Conservation (phyloP, 1,284 basidiomycete genomes). For the Exobasidium cylindrosporum region DNA sequence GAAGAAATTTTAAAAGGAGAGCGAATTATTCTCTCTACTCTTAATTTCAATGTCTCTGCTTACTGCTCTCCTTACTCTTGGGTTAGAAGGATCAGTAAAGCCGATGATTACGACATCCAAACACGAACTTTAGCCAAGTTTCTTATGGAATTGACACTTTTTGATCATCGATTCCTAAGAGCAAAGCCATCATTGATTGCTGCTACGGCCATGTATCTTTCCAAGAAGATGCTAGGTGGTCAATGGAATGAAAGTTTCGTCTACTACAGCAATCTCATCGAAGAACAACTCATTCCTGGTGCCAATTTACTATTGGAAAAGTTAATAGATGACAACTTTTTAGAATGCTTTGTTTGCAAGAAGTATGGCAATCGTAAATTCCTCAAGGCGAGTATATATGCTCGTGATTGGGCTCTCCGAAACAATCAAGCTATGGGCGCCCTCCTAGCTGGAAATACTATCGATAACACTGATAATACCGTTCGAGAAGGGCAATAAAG, state of each 20-base stretch:
- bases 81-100: slow-evolving; percentile 95
- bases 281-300: slow-evolving; percentile 80
- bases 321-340: slow-evolving; percentile 75
- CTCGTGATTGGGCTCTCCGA: slow-evolving; percentile 58
- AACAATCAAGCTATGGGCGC: slow-evolving; percentile 26
- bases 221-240: slow-evolving; percentile 54
- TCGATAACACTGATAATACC: too few species aligned
- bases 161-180: slow-evolving; percentile 88
- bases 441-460: background rate
- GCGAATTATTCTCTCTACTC: slow-evolving; percentile 75
- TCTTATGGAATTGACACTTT: slow-evolving; percentile 89
- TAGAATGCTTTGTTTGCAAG: slow-evolving; percentile 82
- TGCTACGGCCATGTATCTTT: slow-evolving; percentile 85
- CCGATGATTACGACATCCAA: slow-evolving; percentile 95
- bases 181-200: slow-evolving; percentile 91
- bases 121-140: slow-evolving; percentile 91
- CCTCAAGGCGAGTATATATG: slow-evolving; percentile 68
- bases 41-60: slow-evolving; percentile 91
- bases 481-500: too few species aligned
- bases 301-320: slow-evolving; percentile 81
- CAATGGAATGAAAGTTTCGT: slow-evolving; percentile 74
- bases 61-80: slow-evolving; percentile 99
- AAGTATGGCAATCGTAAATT: slow-evolving; percentile 96
- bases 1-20: slow-evolving; percentile 93
- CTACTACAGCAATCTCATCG: slow-evolving; percentile 88